phyloP scores from a whole-genome alignment of 1,284 basidiomycete species.

The Porodaedalea pini region DNA sequence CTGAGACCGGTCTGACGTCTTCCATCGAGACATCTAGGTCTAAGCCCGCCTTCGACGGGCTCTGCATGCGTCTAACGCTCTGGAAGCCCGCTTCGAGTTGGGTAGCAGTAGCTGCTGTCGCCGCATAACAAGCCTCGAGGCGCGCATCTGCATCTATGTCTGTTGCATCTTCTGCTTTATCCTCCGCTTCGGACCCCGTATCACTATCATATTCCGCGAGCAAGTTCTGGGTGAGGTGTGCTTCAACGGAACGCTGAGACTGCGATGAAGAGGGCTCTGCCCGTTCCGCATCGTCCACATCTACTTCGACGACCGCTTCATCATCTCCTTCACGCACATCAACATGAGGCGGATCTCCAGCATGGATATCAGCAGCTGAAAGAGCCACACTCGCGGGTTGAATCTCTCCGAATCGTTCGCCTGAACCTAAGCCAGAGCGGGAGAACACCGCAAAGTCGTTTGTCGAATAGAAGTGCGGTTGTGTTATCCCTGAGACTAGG shows the following conservation, averaged over 20 bases:
- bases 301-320: background rate
- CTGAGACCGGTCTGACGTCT: too few species aligned
- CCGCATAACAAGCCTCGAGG: background rate
- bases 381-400: background rate
- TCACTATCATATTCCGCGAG: conserved; percentile 11
- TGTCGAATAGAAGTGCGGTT: background rate
- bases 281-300: background rate
- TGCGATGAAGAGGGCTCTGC: conserved; percentile 17
- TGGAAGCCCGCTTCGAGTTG: too few species aligned
- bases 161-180: background rate
- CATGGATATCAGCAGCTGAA: background rate
- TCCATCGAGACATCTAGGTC: too few species aligned
- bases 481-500: background rate
- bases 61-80: too few species aligned
- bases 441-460: background rate
- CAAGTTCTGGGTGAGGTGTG: background rate
- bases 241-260: conserved; percentile 7
- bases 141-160: background rate
- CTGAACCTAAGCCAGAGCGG: background rate
- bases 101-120: background rate
- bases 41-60: too few species aligned
- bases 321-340: background rate
- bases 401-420: background rate
- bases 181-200: background rate
- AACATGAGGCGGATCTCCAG: background rate